Base-by-base conservation (phyloP, 805 yeast species). In the Nakazawaea peltata region DNA sequence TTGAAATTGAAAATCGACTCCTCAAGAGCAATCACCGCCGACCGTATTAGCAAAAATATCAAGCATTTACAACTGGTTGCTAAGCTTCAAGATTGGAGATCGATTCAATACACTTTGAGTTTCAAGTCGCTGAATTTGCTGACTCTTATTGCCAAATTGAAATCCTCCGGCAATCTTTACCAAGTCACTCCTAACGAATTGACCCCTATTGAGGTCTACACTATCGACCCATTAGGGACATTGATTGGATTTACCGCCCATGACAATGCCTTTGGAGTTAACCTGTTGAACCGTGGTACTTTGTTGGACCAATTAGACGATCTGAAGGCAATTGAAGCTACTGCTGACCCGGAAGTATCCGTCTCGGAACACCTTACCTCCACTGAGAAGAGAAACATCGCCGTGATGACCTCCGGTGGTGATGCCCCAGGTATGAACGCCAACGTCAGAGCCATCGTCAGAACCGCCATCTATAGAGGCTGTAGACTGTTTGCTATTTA, bases 381-480 rank as follows among this genome's bases (percentile, higher is more conserved):
- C 23, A 10, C 15, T 7, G 26, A 19, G 9, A 42, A 44, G 54
- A 50, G 76, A 58, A 74, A 77, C 46, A 84, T 92, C 44, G 98
- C 94, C 4, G 92, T 92, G 33, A 87, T 92, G 90, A 92, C 97
- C 5, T 85, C 95, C 1, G 98, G 98, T 48, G 98, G 99, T 60
- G 99, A 92, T 56, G 83, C 97, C 35, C 98, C 94, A 21, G 99
- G 99, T 50, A 92, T 92, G 98, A 86, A 87, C 59, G 90, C 97
- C 4, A 84, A 80, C 19, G 98, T 92, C 6, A 71, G 98, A 44
- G 95, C 97, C 1, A 94, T 92, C 40, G 95, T 90, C 7, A 74
- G 98, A 49, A 76, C 96, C 2, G 95, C 95, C 43, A 85, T 92
- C 44, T 74, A 67, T 63, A 69, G 77, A 39, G 88, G 82, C 13